Conservation (phyloP, 2,329 filamentous ascomycete genomes). For the Teratosphaeria epicoccoides region DNA sequence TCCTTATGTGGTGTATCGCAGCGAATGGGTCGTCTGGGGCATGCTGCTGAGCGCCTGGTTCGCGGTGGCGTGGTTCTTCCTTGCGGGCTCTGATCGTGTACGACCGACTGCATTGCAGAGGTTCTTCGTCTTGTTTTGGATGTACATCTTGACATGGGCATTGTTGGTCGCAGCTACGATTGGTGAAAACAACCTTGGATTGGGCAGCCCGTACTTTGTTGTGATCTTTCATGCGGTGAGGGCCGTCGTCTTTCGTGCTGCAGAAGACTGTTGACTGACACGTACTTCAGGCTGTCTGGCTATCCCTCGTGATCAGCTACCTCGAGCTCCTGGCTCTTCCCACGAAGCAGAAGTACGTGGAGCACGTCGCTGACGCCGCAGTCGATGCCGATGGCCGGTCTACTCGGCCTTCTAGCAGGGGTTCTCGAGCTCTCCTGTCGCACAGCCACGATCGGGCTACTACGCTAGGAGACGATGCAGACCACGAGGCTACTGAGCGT, state of each 20-base stretch:
- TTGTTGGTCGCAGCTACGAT: slow-evolving; percentile 63
- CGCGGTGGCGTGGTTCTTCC: slow-evolving; percentile 70
- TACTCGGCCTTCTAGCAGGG: slow-evolving; percentile 17
- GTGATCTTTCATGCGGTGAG: slow-evolving; percentile 60
- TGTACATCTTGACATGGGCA: slow-evolving; percentile 65
- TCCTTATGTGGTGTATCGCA: slow-evolving; percentile 83
- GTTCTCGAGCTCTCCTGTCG: slow-evolving; percentile 17
- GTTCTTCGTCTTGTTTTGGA: slow-evolving; percentile 71
- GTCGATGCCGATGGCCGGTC: slow-evolving; percentile 12
- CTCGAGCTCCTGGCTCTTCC: slow-evolving; percentile 67
- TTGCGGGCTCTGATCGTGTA: slow-evolving; percentile 65
- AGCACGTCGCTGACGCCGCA: slow-evolving; percentile 31
- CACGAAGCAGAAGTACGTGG: slow-evolving; percentile 58
- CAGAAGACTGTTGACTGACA: not conserved
- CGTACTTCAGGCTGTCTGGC: slow-evolving; percentile 40
- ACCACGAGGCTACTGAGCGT: slow-evolving; percentile 42
- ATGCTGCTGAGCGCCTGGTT: slow-evolving; percentile 79
- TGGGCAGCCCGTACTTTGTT: slow-evolving; percentile 69
- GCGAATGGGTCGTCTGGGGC: slow-evolving; percentile 71
- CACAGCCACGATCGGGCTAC: slow-evolving; percentile 6
- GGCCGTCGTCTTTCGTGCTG: not conserved
- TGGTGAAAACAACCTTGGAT: slow-evolving; percentile 60
- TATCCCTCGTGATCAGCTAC: slow-evolving; percentile 64
- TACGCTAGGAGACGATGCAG: slow-evolving; percentile 19
- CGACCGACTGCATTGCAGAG: slow-evolving; percentile 80